phyloP scores from a whole-genome alignment of 2,329 filamentous ascomycete genomes.

The Botrytis galanthina region DNA sequence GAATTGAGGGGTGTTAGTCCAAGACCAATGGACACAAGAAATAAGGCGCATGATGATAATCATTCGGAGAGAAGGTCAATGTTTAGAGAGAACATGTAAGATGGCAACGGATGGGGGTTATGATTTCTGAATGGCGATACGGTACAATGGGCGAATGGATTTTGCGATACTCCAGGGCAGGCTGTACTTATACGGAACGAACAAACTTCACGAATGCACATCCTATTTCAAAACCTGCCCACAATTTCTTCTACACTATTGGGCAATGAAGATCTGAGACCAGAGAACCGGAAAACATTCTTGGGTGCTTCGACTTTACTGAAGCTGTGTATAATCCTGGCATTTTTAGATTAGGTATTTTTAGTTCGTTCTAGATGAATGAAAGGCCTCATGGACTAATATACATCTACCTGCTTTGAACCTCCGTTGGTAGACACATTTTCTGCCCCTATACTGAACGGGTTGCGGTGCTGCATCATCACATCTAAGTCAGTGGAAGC shows the following conservation, averaged over 20 bases:
- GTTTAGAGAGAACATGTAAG: slow-evolving; percentile 66
- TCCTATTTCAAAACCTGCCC: neutral
- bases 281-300: neutral
- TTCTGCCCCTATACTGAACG: neutral
- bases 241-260: neutral
- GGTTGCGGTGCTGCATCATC: neutral
- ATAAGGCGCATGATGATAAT: slow-evolving; percentile 46
- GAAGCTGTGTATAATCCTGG: neutral
- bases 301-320: neutral
- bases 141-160: neutral
- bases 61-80: slow-evolving; percentile 67
- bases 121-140: neutral
- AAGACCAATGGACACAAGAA: slow-evolving; percentile 57
- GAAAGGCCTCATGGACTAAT: neutral
- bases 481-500: neutral
- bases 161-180: slow-evolving; percentile 3
- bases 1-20: slow-evolving; percentile 73
- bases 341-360: neutral
- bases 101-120: neutral
- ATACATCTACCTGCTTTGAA: neutral
- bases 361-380: neutral
- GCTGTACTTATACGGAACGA: neutral
- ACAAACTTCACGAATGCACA: neutral
- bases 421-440: neutral
- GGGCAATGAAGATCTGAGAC: neutral